Percentiles rank a stretch among this genome's conserved stretches.
phyloP scores from a whole-genome alignment of 331 rosid genomes.

The Acacia concinna region DNA sequence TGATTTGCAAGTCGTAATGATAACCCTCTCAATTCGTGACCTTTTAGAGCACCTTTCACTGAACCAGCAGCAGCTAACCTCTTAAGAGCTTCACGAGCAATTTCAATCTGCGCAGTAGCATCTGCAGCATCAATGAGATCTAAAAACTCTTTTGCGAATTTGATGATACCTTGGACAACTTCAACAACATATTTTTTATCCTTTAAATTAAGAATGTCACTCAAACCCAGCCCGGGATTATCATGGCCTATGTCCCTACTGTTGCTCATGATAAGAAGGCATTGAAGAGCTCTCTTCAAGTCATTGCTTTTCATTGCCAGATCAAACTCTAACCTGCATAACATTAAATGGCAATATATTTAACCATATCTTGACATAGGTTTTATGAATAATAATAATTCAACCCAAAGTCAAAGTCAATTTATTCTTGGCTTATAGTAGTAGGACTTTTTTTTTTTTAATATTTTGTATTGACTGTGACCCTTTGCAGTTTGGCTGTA shows the following conservation, averaged over 20 bases:
- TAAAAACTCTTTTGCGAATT: conserved; percentile 85
- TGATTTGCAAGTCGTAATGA: conserved; percentile 92
- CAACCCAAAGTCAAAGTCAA: background rate
- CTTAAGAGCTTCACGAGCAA: conserved; percentile 95
- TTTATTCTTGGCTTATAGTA: background rate
- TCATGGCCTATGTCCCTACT: conserved; percentile 88
- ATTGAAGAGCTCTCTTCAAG: conserved; percentile 96
- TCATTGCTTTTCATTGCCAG: conserved; percentile 95
- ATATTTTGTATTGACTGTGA: background rate
- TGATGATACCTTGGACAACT: conserved; percentile 90
- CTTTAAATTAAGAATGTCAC: conserved; percentile 72
- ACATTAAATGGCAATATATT: conserved; percentile 14
- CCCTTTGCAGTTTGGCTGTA: conserved; percentile 17
- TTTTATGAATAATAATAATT: background rate
- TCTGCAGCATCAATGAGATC: conserved; percentile 98
- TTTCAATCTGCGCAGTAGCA: conserved; percentile 95
- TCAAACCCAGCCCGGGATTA: conserved; percentile 78
- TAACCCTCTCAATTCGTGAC: conserved; percentile 83
- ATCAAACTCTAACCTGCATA: conserved; percentile 92
- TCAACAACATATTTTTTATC: conserved; percentile 70
- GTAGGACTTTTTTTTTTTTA: background rate
- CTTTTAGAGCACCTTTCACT: conserved; percentile 88
- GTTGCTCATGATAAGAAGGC: conserved; percentile 97
- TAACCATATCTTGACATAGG: conserved; percentile 23
- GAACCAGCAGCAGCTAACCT: conserved; percentile 93